These are phyloP conservation scores for Sicyos baderoa DNA, from an alignment of 306 rosid genomes.

Conservation along the genomic window DNA sequence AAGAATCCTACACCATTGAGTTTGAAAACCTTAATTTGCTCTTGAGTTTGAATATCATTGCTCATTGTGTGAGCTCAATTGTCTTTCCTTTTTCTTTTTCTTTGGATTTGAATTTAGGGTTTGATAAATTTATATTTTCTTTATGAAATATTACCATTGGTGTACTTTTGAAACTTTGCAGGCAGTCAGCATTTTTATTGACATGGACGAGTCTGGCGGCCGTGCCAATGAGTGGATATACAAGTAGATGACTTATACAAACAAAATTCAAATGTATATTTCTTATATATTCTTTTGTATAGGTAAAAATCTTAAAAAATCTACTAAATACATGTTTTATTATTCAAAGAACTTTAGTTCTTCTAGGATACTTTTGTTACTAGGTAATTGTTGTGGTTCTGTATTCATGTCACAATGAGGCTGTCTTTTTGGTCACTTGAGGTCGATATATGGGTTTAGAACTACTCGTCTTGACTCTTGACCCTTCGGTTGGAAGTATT, in stretches of 20 bases:
- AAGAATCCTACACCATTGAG: no score
- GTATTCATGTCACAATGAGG: not conserved
- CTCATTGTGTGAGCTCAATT: not conserved
- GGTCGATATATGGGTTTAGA: not conserved
- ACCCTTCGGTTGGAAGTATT: not conserved
- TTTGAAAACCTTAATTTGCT: no score
- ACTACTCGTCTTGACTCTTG: not conserved
- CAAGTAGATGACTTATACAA: conserved; percentile 37
- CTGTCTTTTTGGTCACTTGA: not conserved
- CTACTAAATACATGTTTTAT: not conserved
- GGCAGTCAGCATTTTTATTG: conserved; percentile 97
- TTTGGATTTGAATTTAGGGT: no score
- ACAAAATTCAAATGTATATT: not conserved
- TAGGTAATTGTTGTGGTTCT: not conserved
- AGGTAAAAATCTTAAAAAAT: not conserved
- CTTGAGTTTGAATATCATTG: not conserved
- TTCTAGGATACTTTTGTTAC: not conserved
- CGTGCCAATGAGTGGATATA: conserved; percentile 88
- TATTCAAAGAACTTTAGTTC: not conserved
- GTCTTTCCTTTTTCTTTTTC: not conserved
- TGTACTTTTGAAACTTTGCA: conserved; percentile 28
- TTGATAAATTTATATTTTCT: not conserved
- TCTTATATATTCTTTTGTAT: conserved; percentile 5
- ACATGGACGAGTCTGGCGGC: conserved; percentile 88
- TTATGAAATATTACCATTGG: not conserved